Conservation (phyloP, 495 filamentous ascomycete genomes). For the Xeromyces bisporus region DNA sequence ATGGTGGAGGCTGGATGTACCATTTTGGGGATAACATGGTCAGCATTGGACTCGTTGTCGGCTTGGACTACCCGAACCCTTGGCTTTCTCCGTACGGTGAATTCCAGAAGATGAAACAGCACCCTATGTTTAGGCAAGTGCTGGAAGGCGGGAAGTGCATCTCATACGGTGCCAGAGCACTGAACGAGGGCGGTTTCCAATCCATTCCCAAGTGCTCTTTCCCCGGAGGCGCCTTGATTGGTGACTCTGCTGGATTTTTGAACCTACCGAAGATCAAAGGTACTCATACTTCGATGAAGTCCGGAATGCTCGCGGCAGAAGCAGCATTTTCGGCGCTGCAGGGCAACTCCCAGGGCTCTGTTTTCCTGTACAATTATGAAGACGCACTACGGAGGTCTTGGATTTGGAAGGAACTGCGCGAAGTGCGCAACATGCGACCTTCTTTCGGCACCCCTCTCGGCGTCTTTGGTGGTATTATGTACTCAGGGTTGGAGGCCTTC, state of each 20-base stretch:
- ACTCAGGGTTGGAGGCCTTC: constrained; percentile 86
- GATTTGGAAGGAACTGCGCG: constrained; percentile 88
- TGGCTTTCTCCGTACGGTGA: constrained; percentile 92
- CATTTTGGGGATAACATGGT: constrained; percentile 97
- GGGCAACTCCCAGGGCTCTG: constrained; percentile 39
- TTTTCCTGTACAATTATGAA: constrained; percentile 94
- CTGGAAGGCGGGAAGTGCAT: constrained; percentile 94
- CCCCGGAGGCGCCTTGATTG: constrained; percentile 88
- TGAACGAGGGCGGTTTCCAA: constrained; percentile 95
- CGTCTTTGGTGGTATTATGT: constrained; percentile 74
- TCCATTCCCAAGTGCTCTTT: constrained; percentile 94
- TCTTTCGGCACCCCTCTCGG: constrained; percentile 77
- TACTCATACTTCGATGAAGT: constrained; percentile 94
- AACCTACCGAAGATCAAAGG: constrained; percentile 99
- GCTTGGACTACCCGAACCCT: constrained; percentile 90
- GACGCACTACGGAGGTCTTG: constrained; percentile 66
- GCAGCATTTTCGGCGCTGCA: constrained; percentile 62
- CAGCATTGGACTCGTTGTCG: constrained; percentile 81
- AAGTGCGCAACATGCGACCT: constrained; percentile 94
- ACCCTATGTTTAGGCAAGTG: constrained; percentile 66
- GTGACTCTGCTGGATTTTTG: constrained; percentile 89
- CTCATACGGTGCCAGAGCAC: constrained; percentile 82
- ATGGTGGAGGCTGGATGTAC: constrained; percentile 96
- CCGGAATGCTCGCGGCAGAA: constrained; percentile 91
- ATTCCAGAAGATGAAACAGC: constrained; percentile 98